These are phyloP conservation scores for Oryza punctata DNA, from an alignment of 176 grass and related monocot species.

Conservation along the genomic window DNA sequence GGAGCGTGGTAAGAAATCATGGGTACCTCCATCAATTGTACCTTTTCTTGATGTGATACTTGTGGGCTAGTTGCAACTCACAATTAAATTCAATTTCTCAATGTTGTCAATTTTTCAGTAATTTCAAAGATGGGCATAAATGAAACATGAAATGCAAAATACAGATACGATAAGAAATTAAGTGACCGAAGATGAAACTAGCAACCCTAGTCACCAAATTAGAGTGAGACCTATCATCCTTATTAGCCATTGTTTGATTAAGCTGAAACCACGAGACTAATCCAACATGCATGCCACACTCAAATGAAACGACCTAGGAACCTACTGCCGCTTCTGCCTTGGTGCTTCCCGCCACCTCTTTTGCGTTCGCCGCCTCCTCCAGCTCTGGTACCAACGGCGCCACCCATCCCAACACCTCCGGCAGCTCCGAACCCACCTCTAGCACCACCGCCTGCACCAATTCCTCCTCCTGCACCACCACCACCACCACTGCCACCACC, in stretches of 20 bases:
- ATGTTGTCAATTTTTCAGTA: too few relatives aligned
- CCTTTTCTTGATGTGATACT: too few relatives aligned
- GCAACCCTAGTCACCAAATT: too few relatives aligned
- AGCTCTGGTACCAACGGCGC: neutral
- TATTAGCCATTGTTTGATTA: neutral
- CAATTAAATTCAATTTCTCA: too few relatives aligned
- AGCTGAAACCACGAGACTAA: too few relatives aligned
- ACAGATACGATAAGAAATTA: neutral
- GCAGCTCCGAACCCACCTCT: neutral
- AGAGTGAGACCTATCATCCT: neutral
- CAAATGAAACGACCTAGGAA: neutral
- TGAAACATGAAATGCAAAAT: neutral
- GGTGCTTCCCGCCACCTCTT: slow-evolving; percentile 12
- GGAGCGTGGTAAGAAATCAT: too few relatives aligned
- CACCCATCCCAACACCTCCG: neutral
- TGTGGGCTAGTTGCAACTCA: too few relatives aligned
- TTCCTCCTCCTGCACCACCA: neutral
- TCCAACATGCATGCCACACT: neutral
- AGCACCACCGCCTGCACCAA: neutral
- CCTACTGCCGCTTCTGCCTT: neutral
- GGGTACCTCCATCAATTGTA: too few relatives aligned
- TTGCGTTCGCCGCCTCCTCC: neutral
- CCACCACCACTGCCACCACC: neutral
- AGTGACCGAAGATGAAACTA: neutral
- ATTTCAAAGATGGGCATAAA: neutral